A percentile compares a stretch with the other conserved stretches of the same genome.
These are phyloP conservation scores for Eremomyces bilateralis DNA, from an alignment of 495 filamentous ascomycete species.

Conservation along the genomic window DNA sequence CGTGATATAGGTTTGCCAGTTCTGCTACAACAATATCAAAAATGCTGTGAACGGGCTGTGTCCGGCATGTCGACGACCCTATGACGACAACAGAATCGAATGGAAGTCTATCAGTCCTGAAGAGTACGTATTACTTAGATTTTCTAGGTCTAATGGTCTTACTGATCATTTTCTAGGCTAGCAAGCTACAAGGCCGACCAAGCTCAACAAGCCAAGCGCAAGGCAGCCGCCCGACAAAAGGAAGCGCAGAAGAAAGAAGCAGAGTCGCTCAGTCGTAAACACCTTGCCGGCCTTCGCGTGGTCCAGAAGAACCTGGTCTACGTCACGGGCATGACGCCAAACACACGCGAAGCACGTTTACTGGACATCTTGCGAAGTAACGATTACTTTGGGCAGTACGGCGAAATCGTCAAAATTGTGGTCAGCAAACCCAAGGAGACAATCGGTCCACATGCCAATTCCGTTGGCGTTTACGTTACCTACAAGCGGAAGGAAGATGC, in stretches of 20 bases:
- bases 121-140: slow-evolving; percentile 39
- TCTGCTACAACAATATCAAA: slow-evolving; percentile 98
- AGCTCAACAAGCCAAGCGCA: slow-evolving; percentile 74
- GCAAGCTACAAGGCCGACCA: slow-evolving; percentile 48
- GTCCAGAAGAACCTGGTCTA: slow-evolving; percentile 98
- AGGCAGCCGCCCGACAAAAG: slow-evolving; percentile 76
- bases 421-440: slow-evolving; percentile 82
- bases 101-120: slow-evolving; percentile 85
- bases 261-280: slow-evolving; percentile 83
- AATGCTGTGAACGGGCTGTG: slow-evolving; percentile 88
- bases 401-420: slow-evolving; percentile 95
- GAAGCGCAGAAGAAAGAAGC: slow-evolving; percentile 91
- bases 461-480: slow-evolving; percentile 92
- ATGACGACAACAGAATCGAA: slow-evolving; percentile 90
- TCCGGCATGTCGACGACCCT: slow-evolving; percentile 83
- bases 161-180: slow-evolving; percentile 10
- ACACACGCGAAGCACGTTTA: slow-evolving; percentile 74
- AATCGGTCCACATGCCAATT: slow-evolving; percentile 41
- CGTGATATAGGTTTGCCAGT: slow-evolving; percentile 69
- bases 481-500: slow-evolving; percentile 80
- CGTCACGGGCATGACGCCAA: slow-evolving; percentile 81
- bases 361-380: slow-evolving; percentile 65
- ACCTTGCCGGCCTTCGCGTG: slow-evolving; percentile 81
- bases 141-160: not conserved
- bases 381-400: slow-evolving; percentile 96